Evolutionary conservation across 2,329 filamentous ascomycete species (phyloP), one percentile per base, ranked within the genome.

Genomic region (Penicillium sp.): DNA sequence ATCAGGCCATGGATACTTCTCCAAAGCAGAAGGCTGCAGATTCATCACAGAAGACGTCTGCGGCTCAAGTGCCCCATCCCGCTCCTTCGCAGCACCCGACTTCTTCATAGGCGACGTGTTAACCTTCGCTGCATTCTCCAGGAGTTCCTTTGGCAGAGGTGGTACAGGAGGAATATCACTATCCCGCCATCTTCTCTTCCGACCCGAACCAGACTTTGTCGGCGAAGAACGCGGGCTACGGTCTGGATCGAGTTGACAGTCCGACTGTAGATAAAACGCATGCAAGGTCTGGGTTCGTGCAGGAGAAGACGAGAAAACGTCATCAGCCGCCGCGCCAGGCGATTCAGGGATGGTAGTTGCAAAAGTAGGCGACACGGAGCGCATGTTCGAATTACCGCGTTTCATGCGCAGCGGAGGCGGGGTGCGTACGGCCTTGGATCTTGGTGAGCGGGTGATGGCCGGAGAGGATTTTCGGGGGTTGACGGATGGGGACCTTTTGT

Each of bases 1-100:
- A 9, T 79, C 78, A 5, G 78, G 78, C 80, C 80, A 82, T 24
- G 75, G 71, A 58, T 79, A 81, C n/a, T 70, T 66, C 44, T 75
- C 67, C 26, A 62, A 50, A 26, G 42, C 64, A 44, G 63, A 26
- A 24, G 61, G 51, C 26, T 64, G 12, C 15, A 53, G 53, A 15
- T 64, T 65, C 33, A 30, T 51, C 40, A 22, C 53, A 13, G 62
- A 60, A 37, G 42, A 33, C 19, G 61, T 45, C 28, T 60, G 58
- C 15, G 49, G 49, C 50, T 61, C 60, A 2, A 65, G 40, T 12
- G 53, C 51, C 22, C 51, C 50, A 40, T 49, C 30, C n/a, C 53
- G 51, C 10, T 58, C 37, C 44, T 49, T 50, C 3, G 47, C 53
- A 53, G 65, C 51, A 13, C 62, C 63, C 26, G 59, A 58, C 49